A percentile compares a stretch with the other conserved stretches of the same genome.
phyloP scores from a whole-genome alignment of 768 basidiomycete genomes.

The Russula olivacea region DNA sequence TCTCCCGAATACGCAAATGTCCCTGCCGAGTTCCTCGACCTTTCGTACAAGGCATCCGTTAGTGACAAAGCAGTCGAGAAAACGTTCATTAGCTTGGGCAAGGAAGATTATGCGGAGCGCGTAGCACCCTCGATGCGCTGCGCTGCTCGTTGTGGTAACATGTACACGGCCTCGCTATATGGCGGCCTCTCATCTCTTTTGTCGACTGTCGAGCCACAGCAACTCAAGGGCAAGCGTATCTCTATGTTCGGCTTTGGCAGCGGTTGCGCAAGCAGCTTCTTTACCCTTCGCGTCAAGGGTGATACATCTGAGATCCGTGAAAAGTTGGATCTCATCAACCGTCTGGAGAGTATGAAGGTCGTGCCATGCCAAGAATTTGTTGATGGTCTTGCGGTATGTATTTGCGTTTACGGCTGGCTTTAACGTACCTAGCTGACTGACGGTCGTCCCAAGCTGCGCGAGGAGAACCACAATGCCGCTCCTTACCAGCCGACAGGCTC shows the following conservation, averaged over 20 bases:
- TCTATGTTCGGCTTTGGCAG: slow-evolving; percentile 96
- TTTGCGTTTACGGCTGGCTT: neutral
- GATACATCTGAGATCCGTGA: slow-evolving; percentile 75
- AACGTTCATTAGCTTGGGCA: slow-evolving; percentile 78
- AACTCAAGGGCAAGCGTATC: slow-evolving; percentile 76
- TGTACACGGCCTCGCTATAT: slow-evolving; percentile 96
- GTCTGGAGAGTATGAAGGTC: slow-evolving; percentile 82
- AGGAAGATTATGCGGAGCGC: slow-evolving; percentile 64
- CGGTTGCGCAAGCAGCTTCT: slow-evolving; percentile 95
- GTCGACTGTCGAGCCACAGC: slow-evolving; percentile 60
- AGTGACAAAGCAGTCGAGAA: slow-evolving; percentile 96
- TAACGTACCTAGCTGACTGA: neutral
- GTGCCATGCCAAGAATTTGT: slow-evolving; percentile 91
- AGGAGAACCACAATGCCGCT: slow-evolving; percentile 91
- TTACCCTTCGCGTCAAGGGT: slow-evolving; percentile 78
- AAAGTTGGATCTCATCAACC: slow-evolving; percentile 74
- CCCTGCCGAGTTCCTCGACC: slow-evolving; percentile 61
- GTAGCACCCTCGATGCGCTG: slow-evolving; percentile 81
- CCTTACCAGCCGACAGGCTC: slow-evolving; percentile 82
- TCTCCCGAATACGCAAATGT: slow-evolving; percentile 63
- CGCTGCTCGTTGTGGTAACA: slow-evolving; percentile 91
- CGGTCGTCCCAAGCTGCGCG: slow-evolving; percentile 51
- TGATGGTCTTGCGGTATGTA: slow-evolving; percentile 59
- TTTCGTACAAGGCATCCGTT: slow-evolving; percentile 66
- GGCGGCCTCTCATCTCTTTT: slow-evolving; percentile 89